Percentiles rank a stretch among this genome's conserved stretches.
These are phyloP conservation scores for Cutaneotrichosporon sp. DNA, from an alignment of 1,284 basidiomycete genomes.

Conservation along the genomic window DNA sequence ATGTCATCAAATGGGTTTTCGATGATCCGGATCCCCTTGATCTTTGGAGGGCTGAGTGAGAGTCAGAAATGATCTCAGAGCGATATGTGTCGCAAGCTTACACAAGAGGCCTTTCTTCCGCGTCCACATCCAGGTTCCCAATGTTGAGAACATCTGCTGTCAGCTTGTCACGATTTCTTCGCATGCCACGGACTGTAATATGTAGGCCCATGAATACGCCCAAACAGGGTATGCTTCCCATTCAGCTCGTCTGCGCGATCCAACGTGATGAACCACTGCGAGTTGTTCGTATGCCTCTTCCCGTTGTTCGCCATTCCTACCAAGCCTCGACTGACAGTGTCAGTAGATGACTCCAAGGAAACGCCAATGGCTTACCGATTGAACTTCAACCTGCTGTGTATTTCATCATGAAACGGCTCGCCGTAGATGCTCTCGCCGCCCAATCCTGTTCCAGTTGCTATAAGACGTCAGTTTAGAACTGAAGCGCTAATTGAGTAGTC, in stretches of 20 bases:
- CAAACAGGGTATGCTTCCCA: conserved; percentile 83
- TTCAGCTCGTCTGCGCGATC: conserved; percentile 83
- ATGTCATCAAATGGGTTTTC: conserved; percentile 95
- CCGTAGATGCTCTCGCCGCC: conserved; percentile 91
- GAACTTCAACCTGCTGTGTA: conserved; percentile 73
- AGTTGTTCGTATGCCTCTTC: conserved; percentile 74
- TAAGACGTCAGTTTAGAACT: no score
- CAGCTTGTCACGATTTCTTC: conserved; percentile 60
- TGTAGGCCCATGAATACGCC: conserved; percentile 60
- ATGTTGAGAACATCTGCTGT: conserved; percentile 77
- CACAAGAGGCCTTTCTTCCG: conserved; percentile 79
- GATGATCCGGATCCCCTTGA: conserved; percentile 72
- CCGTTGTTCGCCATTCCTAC: conserved; percentile 93
- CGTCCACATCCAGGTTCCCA: conserved; percentile 78
- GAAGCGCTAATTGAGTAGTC: no score
- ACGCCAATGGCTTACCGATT: conserved; percentile 39
- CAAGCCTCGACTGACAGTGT: conserved; percentile 72
- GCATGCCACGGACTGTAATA: conserved; percentile 77
- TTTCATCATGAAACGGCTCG: conserved; percentile 87
- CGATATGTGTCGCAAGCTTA: conserved; percentile 48
- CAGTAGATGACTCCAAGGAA: conserved; percentile 24
- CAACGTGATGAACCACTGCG: conserved; percentile 86
- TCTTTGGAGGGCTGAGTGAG: conserved; percentile 74
- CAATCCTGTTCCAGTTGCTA: conserved; percentile 79
- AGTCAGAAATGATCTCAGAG: conserved; percentile 5